These are phyloP conservation scores for Trebouxiophyceae sp. DNA, from an alignment of 163 green algal species.

Conservation along the genomic window DNA sequence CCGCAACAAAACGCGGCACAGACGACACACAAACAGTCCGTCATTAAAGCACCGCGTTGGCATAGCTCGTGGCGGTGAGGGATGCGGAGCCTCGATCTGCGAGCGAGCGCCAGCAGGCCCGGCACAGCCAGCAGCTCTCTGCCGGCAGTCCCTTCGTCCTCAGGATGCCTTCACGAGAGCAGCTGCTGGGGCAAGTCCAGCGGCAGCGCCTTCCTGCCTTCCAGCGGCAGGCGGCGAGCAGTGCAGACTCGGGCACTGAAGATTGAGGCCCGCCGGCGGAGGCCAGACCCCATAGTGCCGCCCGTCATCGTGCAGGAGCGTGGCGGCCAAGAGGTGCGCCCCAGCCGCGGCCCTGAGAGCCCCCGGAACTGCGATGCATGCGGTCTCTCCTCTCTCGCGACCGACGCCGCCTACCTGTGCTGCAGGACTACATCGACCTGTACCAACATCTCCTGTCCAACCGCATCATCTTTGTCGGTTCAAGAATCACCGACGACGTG, in stretches of 20 bases:
- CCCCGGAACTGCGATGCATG: not conserved
- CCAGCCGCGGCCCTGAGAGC: not conserved
- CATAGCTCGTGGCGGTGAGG: too few species aligned
- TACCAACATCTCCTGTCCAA: conserved; percentile 74
- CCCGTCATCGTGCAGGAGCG: conserved; percentile 19
- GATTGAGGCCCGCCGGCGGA: not conserved
- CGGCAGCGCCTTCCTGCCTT: too few species aligned
- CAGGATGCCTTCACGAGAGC: too few species aligned
- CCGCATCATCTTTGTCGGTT: conserved; percentile 82
- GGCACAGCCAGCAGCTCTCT: too few species aligned
- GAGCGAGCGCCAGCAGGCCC: too few species aligned
- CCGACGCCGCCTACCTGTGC: conserved; percentile 1
- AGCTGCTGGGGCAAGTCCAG: too few species aligned
- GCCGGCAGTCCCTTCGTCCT: too few species aligned
- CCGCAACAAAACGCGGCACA: too few species aligned
- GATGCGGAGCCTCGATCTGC: too few species aligned
- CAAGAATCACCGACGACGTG: conserved; percentile 79
- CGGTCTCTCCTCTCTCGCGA: not conserved
- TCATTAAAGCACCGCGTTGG: too few species aligned
- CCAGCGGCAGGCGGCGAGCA: too few species aligned
- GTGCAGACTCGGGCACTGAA: not conserved
- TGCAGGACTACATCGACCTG: conserved; percentile 55
- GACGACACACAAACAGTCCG: too few species aligned
- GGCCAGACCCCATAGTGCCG: conserved; percentile 33
- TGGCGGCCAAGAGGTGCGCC: not conserved